Evolutionary conservation across 148 eudicot genomes (phyloP).

Genomic region (Chenopodium quinoa): DNA sequence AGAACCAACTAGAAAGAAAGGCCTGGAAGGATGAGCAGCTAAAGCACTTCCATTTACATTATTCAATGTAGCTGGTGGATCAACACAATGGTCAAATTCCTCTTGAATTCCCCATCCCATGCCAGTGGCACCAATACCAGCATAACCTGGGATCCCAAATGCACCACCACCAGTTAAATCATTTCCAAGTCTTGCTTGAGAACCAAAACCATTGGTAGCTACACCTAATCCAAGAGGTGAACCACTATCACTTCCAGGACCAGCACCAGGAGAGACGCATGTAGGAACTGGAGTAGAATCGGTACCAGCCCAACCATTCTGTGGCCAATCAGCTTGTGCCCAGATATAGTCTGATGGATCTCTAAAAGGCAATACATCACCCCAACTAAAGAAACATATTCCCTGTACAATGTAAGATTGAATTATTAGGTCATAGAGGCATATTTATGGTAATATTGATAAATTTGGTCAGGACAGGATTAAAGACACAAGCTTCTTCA

Average conservation of each 20-base stretch:
- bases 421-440: neutral
- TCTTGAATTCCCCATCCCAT: constrained; percentile 91
- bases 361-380: constrained; percentile 41
- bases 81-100: constrained; percentile 70
- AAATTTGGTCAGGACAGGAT: neutral
- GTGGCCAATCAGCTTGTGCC: constrained; percentile 94
- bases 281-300: constrained; percentile 80
- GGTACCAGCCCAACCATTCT: constrained; percentile 84
- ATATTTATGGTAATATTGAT: neutral
- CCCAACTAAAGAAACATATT: constrained; percentile 74
- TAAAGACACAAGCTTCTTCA: neutral
- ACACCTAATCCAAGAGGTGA: constrained; percentile 81
- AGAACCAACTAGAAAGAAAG: constrained; percentile 91
- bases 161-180: constrained; percentile 60
- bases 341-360: constrained; percentile 64
- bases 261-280: constrained; percentile 74
- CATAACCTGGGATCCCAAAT: constrained; percentile 72
- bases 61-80: constrained; percentile 80
- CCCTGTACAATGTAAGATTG: constrained; percentile 52
- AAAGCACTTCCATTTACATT: constrained; percentile 68
- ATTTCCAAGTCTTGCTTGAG: constrained; percentile 50
- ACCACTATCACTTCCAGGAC: constrained; percentile 64
- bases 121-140: constrained; percentile 66
- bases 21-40: constrained; percentile 89
- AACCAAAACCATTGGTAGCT: constrained; percentile 62